These are phyloP conservation scores for Cicer judaicum DNA, from an alignment of 306 rosid genomes.

Conservation along the genomic window DNA sequence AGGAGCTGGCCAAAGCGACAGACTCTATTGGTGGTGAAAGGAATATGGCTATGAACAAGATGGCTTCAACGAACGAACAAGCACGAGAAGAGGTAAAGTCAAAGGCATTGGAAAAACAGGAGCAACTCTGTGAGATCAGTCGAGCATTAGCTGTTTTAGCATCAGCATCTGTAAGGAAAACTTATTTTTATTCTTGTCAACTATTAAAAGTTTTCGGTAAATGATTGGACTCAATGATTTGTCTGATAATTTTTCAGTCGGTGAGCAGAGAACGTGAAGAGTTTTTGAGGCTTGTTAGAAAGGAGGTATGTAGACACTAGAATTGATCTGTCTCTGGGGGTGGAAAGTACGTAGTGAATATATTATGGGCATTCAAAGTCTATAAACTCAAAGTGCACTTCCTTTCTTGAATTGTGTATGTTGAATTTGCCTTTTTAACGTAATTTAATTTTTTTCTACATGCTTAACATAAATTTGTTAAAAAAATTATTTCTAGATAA, in stretches of 20 bases:
- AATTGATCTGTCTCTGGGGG: neutral
- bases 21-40: conserved; percentile 56
- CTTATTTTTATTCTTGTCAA: neutral
- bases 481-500: conserved; percentile 14
- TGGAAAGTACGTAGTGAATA: conserved; percentile 9
- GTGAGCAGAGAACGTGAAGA: conserved; percentile 86
- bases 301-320: conserved; percentile 63
- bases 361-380: conserved; percentile 12
- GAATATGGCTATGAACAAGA: conserved; percentile 69
- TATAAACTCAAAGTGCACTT: conserved; percentile 11
- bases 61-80: conserved; percentile 56
- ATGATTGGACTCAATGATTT: conserved; percentile 20
- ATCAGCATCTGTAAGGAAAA: conserved; percentile 79
- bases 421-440: neutral
- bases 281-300: conserved; percentile 75
- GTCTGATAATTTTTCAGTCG: conserved; percentile 56
- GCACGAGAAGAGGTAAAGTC: conserved; percentile 43
- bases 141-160: conserved; percentile 88
- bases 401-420: conserved; percentile 8
- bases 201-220: neutral
- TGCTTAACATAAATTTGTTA: conserved; percentile 23
- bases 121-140: conserved; percentile 75
- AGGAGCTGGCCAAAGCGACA: conserved; percentile 58
- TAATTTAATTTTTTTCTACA: neutral
- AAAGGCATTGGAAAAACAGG: conserved; percentile 65